Conservation (phyloP, 768 basidiomycete species). For the Lepiota brunneoincarnata region DNA sequence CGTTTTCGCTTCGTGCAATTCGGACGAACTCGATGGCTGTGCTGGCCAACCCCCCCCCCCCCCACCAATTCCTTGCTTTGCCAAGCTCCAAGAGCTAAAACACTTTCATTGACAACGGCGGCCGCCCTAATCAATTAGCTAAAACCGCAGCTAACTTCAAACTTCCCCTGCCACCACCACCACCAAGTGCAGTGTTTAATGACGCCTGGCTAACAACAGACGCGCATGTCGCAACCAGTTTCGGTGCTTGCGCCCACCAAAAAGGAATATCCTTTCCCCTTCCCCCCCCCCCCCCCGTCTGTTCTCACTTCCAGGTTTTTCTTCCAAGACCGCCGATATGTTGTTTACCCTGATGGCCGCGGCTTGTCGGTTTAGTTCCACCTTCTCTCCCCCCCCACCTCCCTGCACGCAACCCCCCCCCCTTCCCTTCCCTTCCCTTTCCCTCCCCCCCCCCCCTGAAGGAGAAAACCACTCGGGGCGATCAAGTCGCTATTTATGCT, state of each 20-base stretch:
- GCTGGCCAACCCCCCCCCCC: too few relatives aligned
- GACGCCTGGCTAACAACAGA: not conserved
- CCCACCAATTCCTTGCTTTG: not conserved
- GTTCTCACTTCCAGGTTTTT: not conserved
- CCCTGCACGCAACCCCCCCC: too few relatives aligned
- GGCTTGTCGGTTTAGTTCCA: not conserved
- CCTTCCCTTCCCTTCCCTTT: too few relatives aligned
- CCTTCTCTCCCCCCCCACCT: too few relatives aligned
- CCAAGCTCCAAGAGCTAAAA: not conserved
- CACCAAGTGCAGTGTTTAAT: not conserved
- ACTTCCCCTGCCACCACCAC: not conserved
- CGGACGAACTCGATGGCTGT: conserved; percentile 12
- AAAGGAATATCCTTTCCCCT: too few relatives aligned
- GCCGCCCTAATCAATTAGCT: not conserved
- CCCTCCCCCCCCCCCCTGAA: conserved; percentile 9
- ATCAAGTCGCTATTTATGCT: conserved; percentile 23
- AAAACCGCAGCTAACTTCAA: conserved; percentile 1
- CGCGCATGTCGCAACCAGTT: not conserved
- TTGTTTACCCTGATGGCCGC: conserved; percentile 10
- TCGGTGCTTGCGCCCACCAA: not conserved
- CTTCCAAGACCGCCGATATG: conserved; percentile 9
- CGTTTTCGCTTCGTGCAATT: conserved; percentile 12
- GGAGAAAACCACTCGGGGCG: conserved; percentile 18
- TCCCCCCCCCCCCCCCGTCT: not conserved
- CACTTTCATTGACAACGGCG: not conserved